Evolutionary conservation across 2,329 filamentous ascomycete species (phyloP).

Genomic region (Ophiostoma tasmaniense): DNA sequence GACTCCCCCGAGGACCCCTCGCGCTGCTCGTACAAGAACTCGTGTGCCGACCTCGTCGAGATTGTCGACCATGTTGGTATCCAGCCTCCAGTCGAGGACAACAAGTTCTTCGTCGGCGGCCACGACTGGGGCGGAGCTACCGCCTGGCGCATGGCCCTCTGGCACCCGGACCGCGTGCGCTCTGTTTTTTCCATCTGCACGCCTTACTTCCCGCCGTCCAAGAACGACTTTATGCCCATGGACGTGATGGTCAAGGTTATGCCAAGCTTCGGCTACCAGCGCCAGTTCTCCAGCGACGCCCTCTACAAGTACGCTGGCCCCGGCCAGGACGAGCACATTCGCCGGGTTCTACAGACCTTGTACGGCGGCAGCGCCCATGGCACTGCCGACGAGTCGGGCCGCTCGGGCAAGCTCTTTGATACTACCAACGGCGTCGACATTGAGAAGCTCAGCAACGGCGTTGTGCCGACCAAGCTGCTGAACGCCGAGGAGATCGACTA

Average conservation of each 20-base stretch:
- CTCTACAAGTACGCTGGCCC: constrained; percentile 49
- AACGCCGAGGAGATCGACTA: constrained; percentile 63
- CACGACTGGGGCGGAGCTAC: constrained; percentile 88
- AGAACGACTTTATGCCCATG: constrained; percentile 43
- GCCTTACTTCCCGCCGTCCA: constrained; percentile 53
- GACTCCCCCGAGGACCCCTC: constrained; percentile 54
- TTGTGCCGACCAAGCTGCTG: constrained; percentile 54
- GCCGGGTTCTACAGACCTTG: constrained; percentile 60
- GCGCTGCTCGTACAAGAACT: constrained; percentile 63
- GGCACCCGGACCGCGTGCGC: constrained; percentile 62
- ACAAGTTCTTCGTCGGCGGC: constrained; percentile 64
- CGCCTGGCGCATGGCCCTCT: constrained; percentile 63
- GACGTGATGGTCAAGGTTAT: constrained; percentile 47
- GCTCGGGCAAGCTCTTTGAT: constrained; percentile 40
- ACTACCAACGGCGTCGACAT: constrained; percentile 54
- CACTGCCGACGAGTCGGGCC: constrained; percentile 27
- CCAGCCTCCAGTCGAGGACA: constrained; percentile 30
- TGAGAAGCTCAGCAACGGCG: constrained; percentile 34
- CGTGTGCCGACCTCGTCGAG: constrained; percentile 65
- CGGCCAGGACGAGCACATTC: constrained; percentile 42
- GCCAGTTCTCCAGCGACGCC: constrained; percentile 64
- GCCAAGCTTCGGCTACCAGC: constrained; percentile 73
- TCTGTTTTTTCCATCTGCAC: constrained; percentile 76
- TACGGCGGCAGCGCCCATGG: constrained; percentile 57
- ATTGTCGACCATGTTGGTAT: constrained; percentile 54